Percentiles rank a stretch among this genome's conserved stretches.
Conservation (phyloP, 2,329 filamentous ascomycete genomes). For the Monosporascus cannonballus region DNA sequence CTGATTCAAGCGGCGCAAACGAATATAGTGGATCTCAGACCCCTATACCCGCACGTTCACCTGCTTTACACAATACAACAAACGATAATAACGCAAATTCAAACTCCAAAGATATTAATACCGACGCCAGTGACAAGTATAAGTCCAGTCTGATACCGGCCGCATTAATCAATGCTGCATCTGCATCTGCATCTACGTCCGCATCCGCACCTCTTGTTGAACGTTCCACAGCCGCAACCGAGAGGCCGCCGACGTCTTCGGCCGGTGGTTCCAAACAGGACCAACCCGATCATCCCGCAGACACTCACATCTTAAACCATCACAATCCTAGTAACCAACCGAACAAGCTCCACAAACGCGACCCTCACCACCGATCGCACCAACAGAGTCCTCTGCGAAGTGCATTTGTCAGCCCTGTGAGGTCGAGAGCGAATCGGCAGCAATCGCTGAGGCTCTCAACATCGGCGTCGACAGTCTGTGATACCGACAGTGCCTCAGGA, state of each 20-base stretch:
- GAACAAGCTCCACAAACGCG: constrained; percentile 12
- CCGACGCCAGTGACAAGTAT: neutral
- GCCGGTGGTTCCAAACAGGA: constrained; percentile 11
- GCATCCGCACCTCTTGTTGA: constrained; percentile 4
- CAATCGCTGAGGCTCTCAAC: constrained; percentile 2
- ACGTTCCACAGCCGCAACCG: constrained; percentile 1
- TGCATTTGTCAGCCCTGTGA: neutral
- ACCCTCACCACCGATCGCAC: constrained; percentile 11
- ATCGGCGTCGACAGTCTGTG: constrained; percentile 6
- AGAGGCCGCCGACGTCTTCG: constrained; percentile 9
- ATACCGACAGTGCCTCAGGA: constrained; percentile 3
- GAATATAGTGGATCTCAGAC: neutral
- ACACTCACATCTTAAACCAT: constrained; percentile 9
- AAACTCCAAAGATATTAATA: neutral
- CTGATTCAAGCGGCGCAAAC: neutral
- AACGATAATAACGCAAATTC: neutral
- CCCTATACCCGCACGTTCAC: neutral
- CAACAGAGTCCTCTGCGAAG: neutral
- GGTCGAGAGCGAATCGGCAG: neutral
- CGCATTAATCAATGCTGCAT: constrained; percentile 1
- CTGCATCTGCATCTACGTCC: constrained; percentile 5
- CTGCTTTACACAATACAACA: neutral
- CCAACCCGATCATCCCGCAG: constrained; percentile 1
- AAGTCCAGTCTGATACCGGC: neutral
- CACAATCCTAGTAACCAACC: constrained; percentile 4